A percentile compares a stretch with the other conserved stretches of the same genome.
phyloP scores from a whole-genome alignment of 2,329 filamentous ascomycete species.

The Botryosphaeria agaves region DNA sequence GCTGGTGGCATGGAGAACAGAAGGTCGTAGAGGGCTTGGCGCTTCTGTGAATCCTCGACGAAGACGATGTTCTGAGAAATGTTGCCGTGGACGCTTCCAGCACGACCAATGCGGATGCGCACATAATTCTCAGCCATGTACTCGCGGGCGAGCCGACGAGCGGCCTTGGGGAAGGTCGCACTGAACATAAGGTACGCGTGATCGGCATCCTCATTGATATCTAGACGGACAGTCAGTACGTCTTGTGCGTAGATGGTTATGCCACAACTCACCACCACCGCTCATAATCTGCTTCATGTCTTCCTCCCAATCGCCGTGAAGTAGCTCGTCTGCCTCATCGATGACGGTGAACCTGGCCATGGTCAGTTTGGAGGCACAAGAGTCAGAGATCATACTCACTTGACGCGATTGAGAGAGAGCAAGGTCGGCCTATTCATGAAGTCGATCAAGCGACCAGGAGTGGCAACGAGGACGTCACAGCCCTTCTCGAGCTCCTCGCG shows the following conservation, averaged over 20 bases:
- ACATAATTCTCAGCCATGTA: constrained; percentile 60
- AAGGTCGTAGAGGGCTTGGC: constrained; percentile 52
- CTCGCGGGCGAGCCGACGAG: constrained; percentile 58
- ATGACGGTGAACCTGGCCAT: constrained; percentile 47
- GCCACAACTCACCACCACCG: constrained; percentile 66
- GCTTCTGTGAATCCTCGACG: constrained; percentile 50
- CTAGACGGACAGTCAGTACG: constrained; percentile 11
- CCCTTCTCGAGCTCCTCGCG: constrained; percentile 58
- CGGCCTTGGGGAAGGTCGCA: constrained; percentile 73
- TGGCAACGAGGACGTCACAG: constrained; percentile 78
- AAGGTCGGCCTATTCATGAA: constrained; percentile 57
- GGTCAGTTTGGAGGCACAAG: no score
- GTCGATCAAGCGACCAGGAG: constrained; percentile 71
- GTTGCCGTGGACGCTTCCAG: constrained; percentile 67
- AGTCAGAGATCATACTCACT: no score
- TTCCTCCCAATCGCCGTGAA: constrained; percentile 60
- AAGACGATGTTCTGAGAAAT: constrained; percentile 62
- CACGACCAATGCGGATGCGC: constrained; percentile 71
- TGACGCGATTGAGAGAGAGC: constrained; percentile 58
- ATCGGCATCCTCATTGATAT: constrained; percentile 61
- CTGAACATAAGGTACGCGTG: constrained; percentile 72
- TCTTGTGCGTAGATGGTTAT: no score
- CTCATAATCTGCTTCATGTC: constrained; percentile 60
- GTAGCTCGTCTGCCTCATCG: constrained; percentile 90
- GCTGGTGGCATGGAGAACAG: constrained; percentile 52